These are phyloP conservation scores for Oryza coarctata DNA, from an alignment of 176 grass and related monocot genomes.

Conservation along the genomic window DNA sequence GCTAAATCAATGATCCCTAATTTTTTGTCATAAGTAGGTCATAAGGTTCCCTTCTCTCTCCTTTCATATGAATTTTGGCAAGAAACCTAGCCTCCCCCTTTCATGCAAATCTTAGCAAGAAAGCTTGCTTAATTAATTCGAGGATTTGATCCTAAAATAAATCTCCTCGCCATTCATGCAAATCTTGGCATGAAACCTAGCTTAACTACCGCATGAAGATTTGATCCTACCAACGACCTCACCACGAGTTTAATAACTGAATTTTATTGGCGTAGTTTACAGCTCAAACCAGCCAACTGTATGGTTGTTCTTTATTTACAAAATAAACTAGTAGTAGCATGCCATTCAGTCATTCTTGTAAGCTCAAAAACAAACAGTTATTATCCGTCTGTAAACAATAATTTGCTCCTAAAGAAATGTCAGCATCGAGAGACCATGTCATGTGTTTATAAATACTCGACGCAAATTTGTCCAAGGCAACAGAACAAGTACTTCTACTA, in stretches of 20 bases:
- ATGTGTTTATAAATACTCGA: neutral
- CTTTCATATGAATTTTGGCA: neutral
- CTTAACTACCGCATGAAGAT: neutral
- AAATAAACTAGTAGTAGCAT: neutral
- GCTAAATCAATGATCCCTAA: neutral
- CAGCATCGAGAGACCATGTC: too few species aligned
- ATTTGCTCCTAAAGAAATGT: neutral
- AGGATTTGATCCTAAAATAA: neutral
- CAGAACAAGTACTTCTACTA: neutral
- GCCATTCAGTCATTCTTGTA: neutral
- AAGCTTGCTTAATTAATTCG: neutral
- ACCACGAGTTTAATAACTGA: too few species aligned
- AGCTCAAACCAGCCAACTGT: neutral
- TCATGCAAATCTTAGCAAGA: neutral
- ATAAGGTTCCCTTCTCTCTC: neutral
- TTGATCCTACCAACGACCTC: neutral
- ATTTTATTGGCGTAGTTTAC: neutral
- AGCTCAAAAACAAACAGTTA: neutral
- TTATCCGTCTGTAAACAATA: neutral
- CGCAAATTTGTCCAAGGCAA: neutral
- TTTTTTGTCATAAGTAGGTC: neutral
- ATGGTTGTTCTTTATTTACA: neutral
- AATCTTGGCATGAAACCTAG: neutral
- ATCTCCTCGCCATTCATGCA: neutral
- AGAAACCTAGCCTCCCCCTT: neutral